Percentiles rank a stretch among this genome's conserved stretches.
phyloP scores from a whole-genome alignment of 1,284 basidiomycete genomes.

The Bjerkandera adusta region DNA sequence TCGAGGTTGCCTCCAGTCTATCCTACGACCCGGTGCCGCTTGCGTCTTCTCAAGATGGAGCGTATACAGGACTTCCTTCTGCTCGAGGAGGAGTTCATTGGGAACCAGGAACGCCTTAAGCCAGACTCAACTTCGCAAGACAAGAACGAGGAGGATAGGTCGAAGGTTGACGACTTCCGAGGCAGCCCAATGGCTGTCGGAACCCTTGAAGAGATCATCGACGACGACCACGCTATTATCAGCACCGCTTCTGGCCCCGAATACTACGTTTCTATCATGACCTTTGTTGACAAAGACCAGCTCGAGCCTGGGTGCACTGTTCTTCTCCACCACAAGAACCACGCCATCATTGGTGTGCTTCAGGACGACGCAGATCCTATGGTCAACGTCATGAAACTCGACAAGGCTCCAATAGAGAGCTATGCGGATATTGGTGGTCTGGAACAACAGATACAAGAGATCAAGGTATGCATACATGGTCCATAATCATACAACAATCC shows the following conservation, averaged over 20 bases:
- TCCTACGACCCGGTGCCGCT: constrained; percentile 93
- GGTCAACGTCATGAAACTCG: constrained; percentile 98
- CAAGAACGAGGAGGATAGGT: constrained; percentile 94
- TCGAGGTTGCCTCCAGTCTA: constrained; percentile 93
- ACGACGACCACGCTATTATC: constrained; percentile 99
- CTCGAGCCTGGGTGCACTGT: constrained; percentile 97
- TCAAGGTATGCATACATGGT: constrained; percentile 65
- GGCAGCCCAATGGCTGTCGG: constrained; percentile 98
- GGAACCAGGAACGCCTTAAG: constrained; percentile 90
- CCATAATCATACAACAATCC: neutral
- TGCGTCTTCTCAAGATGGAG: constrained; percentile 96
- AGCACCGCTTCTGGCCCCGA: constrained; percentile 95
- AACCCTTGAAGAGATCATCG: constrained; percentile 98
- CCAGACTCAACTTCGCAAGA: constrained; percentile 85
- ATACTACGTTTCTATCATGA: constrained; percentile 98
- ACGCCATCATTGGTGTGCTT: constrained; percentile 93
- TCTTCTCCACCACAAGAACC: constrained; percentile 94
- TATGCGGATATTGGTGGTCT: constrained; percentile 99
- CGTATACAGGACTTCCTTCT: constrained; percentile 98
- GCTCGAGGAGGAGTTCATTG: constrained; percentile 96
- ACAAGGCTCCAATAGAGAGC: constrained; percentile 98
- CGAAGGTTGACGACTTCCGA: constrained; percentile 91
- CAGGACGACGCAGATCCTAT: constrained; percentile 97
- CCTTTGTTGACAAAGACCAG: constrained; percentile 98
- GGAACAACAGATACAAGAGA: constrained; percentile 97